A percentile compares a stretch with the other conserved stretches of the same genome.
Evolutionary conservation across 108 stramenopile genomes (phyloP).

Genomic region (Stephanodiscus minutulus): DNA sequence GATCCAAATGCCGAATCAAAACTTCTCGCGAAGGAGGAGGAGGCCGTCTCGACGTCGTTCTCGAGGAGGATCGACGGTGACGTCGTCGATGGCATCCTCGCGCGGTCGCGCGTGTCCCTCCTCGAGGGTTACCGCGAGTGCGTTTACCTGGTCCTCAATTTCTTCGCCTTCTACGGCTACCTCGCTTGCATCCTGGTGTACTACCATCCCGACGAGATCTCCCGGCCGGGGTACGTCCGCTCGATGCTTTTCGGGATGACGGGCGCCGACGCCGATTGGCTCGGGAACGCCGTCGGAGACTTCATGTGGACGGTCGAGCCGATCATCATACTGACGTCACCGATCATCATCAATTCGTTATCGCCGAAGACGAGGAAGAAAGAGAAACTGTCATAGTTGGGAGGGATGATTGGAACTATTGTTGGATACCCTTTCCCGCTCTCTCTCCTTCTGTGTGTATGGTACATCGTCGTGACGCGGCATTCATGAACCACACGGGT

Average conservation of each 20-base stretch:
- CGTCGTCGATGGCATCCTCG: constrained; percentile 21
- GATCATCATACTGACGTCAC: constrained; percentile 65
- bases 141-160: constrained; percentile 80
- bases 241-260: constrained; percentile 54
- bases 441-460: too few species aligned
- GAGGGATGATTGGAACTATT: too few species aligned
- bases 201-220: constrained; percentile 65
- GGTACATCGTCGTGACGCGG: too few species aligned
- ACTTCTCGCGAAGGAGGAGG: constrained; percentile 52
- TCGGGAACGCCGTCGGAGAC: constrained; percentile 86
- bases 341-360: constrained; percentile 35
- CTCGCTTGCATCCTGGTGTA: constrained; percentile 62
- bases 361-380: constrained; percentile 5
- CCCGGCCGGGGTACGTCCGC: constrained; percentile 56
- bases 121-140: constrained; percentile 80
- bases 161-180: constrained; percentile 86
- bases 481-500: too few species aligned
- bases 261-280: constrained; percentile 81
- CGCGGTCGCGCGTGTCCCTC: constrained; percentile 31
- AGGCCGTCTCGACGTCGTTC: constrained; percentile 31
- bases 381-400: constrained; percentile 1
- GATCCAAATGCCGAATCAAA: constrained; percentile 26
- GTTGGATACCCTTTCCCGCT: too few species aligned
- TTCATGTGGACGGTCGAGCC: constrained; percentile 91
- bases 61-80: constrained; percentile 35